A percentile compares a stretch with the other conserved stretches of the same genome.
Evolutionary conservation across 768 basidiomycete genomes (phyloP).

Genomic region (Pulveroboletus frians): DNA sequence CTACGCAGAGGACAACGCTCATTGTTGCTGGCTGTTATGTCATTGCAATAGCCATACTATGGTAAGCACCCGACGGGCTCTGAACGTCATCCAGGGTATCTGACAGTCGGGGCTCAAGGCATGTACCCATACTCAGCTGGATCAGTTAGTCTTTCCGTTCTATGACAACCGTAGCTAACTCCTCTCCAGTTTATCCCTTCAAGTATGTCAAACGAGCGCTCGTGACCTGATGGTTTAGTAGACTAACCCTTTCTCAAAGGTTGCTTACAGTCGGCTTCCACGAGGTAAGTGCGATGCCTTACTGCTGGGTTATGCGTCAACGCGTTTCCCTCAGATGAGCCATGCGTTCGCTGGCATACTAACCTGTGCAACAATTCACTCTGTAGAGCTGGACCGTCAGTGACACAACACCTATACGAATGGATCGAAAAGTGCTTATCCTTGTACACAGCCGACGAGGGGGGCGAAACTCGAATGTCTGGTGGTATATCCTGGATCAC

Average conservation of each 20-base stretch:
- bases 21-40: conserved; percentile 79
- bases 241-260: conserved; percentile 36
- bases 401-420: conserved; percentile 7
- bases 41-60: conserved; percentile 70
- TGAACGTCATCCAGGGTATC: neutral
- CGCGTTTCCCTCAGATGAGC: conserved; percentile 57
- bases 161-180: conserved; percentile 8
- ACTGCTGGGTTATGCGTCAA: neutral
- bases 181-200: conserved; percentile 74
- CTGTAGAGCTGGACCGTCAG: conserved; percentile 83
- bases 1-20: conserved; percentile 68
- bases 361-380: conserved; percentile 82
- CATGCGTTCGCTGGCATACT: conserved; percentile 76
- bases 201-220: conserved; percentile 54
- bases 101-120: conserved; percentile 42
- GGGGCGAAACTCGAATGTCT: conserved; percentile 81
- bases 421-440: conserved; percentile 8
- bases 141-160: conserved; percentile 53
- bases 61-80: conserved; percentile 40
- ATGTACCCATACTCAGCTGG: conserved; percentile 65
- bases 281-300: conserved; percentile 47
- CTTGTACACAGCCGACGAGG: conserved; percentile 65
- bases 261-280: conserved; percentile 86
- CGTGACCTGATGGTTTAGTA: neutral
- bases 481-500: conserved; percentile 81